phyloP scores from a whole-genome alignment of 495 filamentous ascomycete genomes.

The Bacidia rubella region DNA sequence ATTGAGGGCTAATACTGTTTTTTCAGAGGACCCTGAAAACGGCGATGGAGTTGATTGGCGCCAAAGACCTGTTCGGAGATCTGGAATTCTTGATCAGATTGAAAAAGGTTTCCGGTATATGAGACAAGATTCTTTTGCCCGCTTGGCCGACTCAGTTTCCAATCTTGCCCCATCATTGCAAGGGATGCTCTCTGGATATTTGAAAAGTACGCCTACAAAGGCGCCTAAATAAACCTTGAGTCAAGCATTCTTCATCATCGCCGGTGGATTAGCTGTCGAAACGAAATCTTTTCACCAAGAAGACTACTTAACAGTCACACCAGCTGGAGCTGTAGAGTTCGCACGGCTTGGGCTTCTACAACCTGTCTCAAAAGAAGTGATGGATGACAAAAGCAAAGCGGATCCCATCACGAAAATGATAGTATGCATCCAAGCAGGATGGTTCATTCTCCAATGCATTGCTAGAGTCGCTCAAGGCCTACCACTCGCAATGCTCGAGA shows the following conservation, averaged over 20 bases:
- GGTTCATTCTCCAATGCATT: constrained; percentile 24
- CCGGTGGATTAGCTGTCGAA: background rate
- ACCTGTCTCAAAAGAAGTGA: background rate
- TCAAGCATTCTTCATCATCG: constrained; percentile 1
- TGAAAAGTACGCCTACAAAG: too few species aligned
- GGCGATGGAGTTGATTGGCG: too few species aligned
- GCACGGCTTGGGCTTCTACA: constrained; percentile 8
- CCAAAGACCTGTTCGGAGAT: too few species aligned
- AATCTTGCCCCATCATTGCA: too few species aligned
- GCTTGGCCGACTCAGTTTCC: too few species aligned
- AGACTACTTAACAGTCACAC: constrained; percentile 9
- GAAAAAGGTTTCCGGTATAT: too few species aligned
- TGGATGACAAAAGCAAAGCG: constrained; percentile 24
- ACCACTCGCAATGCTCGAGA: constrained; percentile 23
- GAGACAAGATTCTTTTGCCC: too few species aligned
- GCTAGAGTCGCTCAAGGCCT: constrained; percentile 11
- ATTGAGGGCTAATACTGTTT: too few species aligned
- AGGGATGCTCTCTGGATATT: too few species aligned
- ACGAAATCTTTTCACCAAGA: background rate
- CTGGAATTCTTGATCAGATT: too few species aligned
- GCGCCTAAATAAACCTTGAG: background rate
- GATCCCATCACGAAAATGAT: constrained; percentile 22
- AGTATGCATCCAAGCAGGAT: constrained; percentile 23
- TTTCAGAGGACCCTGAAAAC: too few species aligned
- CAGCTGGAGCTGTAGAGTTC: constrained; percentile 8